Evolutionary conservation across 2,329 filamentous ascomycete species (phyloP).

Genomic region (Penicillium sp.): DNA sequence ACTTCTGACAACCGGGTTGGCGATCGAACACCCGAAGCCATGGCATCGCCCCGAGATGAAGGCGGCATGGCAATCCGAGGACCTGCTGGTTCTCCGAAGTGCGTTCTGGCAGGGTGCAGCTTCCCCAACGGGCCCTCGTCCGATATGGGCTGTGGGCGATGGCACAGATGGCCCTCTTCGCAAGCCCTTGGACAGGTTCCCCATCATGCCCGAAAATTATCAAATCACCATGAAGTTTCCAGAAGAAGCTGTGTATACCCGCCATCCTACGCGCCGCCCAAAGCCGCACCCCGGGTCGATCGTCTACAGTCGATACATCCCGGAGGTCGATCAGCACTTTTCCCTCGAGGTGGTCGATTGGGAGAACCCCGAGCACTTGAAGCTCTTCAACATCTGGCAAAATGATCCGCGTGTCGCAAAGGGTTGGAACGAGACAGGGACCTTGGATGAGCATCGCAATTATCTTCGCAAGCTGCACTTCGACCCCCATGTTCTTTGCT

Average conservation of each 20-base stretch:
- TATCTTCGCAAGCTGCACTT: slow-evolving; percentile 70
- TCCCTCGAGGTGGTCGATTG: slow-evolving; percentile 76
- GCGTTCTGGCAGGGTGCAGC: slow-evolving; percentile 72
- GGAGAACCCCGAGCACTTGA: slow-evolving; percentile 63
- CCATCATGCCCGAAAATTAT: slow-evolving; percentile 35
- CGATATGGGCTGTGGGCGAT: slow-evolving; percentile 61
- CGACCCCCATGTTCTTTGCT: slow-evolving; percentile 70
- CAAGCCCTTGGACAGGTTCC: slow-evolving; percentile 30
- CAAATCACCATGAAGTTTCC: slow-evolving; percentile 54
- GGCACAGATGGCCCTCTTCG: slow-evolving; percentile 31
- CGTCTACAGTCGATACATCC: slow-evolving; percentile 77
- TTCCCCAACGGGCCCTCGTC: slow-evolving; percentile 66
- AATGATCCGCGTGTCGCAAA: slow-evolving; percentile 79
- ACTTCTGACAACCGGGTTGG: slow-evolving; percentile 39
- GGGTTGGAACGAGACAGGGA: slow-evolving; percentile 79
- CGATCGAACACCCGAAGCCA: slow-evolving; percentile 25
- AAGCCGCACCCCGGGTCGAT: slow-evolving; percentile 72
- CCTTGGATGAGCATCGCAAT: slow-evolving; percentile 70
- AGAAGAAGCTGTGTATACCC: slow-evolving; percentile 57
- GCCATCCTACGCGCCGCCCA: slow-evolving; percentile 70
- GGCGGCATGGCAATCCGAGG: slow-evolving; percentile 21
- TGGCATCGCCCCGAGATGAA: slow-evolving; percentile 23
- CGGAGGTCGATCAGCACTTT: slow-evolving; percentile 74
- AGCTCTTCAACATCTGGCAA: slow-evolving; percentile 77
- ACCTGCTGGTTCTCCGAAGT: slow-evolving; percentile 54